Percentiles rank a stretch among this genome's conserved stretches.
phyloP scores from a whole-genome alignment of 805 yeast species.

The Ogataea pilisensis region DNA sequence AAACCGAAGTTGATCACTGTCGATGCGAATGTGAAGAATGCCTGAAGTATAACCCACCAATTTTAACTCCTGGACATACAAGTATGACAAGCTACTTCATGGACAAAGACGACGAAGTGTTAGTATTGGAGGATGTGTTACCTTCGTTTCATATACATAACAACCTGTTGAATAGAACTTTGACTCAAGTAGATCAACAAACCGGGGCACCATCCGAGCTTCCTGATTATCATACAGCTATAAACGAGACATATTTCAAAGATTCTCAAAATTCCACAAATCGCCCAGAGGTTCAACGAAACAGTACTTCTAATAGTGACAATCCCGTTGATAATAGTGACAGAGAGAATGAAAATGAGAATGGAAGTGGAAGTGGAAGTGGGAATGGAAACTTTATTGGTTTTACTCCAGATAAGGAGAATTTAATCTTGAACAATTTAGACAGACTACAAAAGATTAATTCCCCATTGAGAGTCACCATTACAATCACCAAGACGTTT shows the following conservation, averaged over 20 bases:
- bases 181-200: slow-evolving; percentile 11
- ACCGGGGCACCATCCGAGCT: slow-evolving; percentile 4
- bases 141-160: slow-evolving; percentile 69
- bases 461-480: slow-evolving; percentile 17
- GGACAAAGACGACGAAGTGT: slow-evolving; percentile 8
- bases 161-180: slow-evolving; percentile 24
- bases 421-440: slow-evolving; percentile 21
- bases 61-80: slow-evolving; percentile 7
- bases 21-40: slow-evolving; percentile 14
- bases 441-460: slow-evolving; percentile 17
- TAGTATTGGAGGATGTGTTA: slow-evolving; percentile 45
- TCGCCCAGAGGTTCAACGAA: neutral
- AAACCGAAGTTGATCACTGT: neutral
- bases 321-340: slow-evolving; percentile 1
- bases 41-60: slow-evolving; percentile 9
- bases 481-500: slow-evolving; percentile 38
- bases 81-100: slow-evolving; percentile 8
- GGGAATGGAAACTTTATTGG: neutral
- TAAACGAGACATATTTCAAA: slow-evolving; percentile 3
- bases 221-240: slow-evolving; percentile 16
- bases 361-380: too few species aligned
- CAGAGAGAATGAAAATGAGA: too few species aligned
- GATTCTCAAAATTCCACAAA: too few species aligned
- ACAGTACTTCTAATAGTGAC: neutral
- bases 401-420: slow-evolving; percentile 13